phyloP scores from a whole-genome alignment of 352 stramenopile species.

The Phytophthora lateralis region DNA sequence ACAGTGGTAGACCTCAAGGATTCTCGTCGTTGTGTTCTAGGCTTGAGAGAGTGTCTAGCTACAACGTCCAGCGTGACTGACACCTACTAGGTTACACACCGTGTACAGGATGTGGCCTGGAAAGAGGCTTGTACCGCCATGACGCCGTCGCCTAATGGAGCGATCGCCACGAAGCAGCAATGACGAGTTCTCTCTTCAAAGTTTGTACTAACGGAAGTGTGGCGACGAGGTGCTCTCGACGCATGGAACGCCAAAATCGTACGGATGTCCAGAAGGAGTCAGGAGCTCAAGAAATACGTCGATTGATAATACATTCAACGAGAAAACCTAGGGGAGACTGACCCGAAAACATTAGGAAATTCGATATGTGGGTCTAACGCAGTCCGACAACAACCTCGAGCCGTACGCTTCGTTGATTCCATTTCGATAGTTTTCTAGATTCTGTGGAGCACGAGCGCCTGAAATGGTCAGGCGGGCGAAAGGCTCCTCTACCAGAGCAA shows the following conservation, averaged over 20 bases:
- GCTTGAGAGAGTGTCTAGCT: too few relatives aligned
- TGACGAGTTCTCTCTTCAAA: slow-evolving; percentile 1
- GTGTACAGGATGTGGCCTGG: background rate
- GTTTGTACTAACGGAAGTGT: background rate
- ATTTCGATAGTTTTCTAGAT: slow-evolving; percentile 20
- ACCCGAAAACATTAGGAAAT: slow-evolving; percentile 25
- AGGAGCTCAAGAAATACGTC: slow-evolving; percentile 13
- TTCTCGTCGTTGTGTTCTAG: background rate
- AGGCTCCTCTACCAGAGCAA: background rate
- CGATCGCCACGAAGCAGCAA: background rate
- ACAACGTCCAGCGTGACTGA: background rate
- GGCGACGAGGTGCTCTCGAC: too few relatives aligned
- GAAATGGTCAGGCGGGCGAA: background rate
- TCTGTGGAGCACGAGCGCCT: slow-evolving; percentile 15
- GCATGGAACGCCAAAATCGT: background rate
- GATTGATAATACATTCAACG: background rate
- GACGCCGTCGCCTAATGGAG: slow-evolving; percentile 12
- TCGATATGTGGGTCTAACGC: slow-evolving; percentile 22
- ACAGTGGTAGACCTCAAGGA: background rate
- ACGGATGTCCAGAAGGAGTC: slow-evolving; percentile 9
- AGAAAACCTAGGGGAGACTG: slow-evolving; percentile 9
- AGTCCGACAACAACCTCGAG: slow-evolving; percentile 9
- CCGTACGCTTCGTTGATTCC: slow-evolving; percentile 20
- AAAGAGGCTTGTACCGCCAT: slow-evolving; percentile 1
- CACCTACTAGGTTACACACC: slow-evolving; percentile 4